These are phyloP conservation scores for Ulota crispa DNA, from an alignment of 225 moss, liverwort and hornwort species.

Conservation along the genomic window DNA sequence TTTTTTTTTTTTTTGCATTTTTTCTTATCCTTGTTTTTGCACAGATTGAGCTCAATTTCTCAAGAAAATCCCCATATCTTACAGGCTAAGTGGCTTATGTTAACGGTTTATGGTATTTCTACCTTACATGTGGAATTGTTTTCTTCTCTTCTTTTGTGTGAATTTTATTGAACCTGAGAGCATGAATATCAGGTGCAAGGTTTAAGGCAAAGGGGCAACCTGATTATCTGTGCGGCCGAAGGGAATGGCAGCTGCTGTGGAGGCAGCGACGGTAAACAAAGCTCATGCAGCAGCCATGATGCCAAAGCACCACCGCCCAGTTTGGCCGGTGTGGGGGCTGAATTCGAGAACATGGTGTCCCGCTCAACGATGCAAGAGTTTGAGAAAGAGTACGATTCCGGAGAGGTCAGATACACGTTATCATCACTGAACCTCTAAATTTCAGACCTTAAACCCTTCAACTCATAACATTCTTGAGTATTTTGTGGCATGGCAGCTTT, in stretches of 20 bases:
- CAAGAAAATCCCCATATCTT: too few relatives aligned
- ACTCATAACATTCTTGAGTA: neutral
- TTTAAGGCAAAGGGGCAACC: slow-evolving; percentile 16
- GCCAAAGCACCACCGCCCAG: slow-evolving; percentile 40
- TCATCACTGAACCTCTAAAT: neutral
- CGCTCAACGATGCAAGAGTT: slow-evolving; percentile 66
- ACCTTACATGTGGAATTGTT: neutral
- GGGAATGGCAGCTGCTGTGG: slow-evolving; percentile 65
- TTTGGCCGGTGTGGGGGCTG: slow-evolving; percentile 63
- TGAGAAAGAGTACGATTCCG: slow-evolving; percentile 71
- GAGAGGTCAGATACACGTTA: slow-evolving; percentile 52
- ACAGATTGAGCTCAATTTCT: too few relatives aligned
- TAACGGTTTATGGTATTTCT: too few relatives aligned
- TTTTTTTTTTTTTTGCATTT: too few relatives aligned
- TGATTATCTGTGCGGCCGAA: slow-evolving; percentile 47
- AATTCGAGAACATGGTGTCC: slow-evolving; percentile 77
- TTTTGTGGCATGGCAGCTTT: neutral
- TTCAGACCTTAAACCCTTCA: neutral
- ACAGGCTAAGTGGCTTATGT: too few relatives aligned
- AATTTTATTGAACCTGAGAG: slow-evolving; percentile 4
- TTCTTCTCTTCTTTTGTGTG: neutral
- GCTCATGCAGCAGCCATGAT: slow-evolving; percentile 37
- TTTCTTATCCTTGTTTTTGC: too few relatives aligned
- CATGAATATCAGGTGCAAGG: slow-evolving; percentile 21
- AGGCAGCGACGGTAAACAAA: slow-evolving; percentile 56